A percentile compares a stretch with the other conserved stretches of the same genome.
phyloP scores from a whole-genome alignment of 805 yeast genomes.

The Crinitomyces ghanaensis region DNA sequence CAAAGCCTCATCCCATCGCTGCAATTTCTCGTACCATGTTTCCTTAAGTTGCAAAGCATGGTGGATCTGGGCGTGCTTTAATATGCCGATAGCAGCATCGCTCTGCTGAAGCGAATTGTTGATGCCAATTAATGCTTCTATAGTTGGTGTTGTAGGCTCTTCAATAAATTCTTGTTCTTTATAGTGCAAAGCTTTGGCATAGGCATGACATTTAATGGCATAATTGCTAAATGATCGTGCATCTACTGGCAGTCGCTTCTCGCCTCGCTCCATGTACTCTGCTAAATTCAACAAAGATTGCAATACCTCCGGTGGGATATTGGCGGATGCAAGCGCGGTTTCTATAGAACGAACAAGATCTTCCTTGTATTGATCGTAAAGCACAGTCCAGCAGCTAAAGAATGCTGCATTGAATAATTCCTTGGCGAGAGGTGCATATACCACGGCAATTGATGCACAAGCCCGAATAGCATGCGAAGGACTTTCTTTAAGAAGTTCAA shows the following conservation, averaged over 20 bases:
- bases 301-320: constrained; percentile 91
- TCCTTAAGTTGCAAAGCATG: constrained; percentile 71
- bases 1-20: constrained; percentile 96
- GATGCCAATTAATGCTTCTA: constrained; percentile 83
- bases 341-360: constrained; percentile 79
- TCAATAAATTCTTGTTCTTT: constrained; percentile 91
- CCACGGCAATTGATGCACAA: constrained; percentile 79
- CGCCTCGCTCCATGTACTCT: constrained; percentile 97
- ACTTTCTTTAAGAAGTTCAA: constrained; percentile 78
- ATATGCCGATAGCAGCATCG: constrained; percentile 95
- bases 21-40: constrained; percentile 95
- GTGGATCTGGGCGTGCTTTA: constrained; percentile 63
- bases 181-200: constrained; percentile 93
- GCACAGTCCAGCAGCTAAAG: constrained; percentile 90
- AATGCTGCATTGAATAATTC: constrained; percentile 91
- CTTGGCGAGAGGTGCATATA: constrained; percentile 76
- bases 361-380: constrained; percentile 80
- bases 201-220: constrained; percentile 93
- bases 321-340: constrained; percentile 77
- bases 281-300: constrained; percentile 83
- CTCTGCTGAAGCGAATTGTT: constrained; percentile 92
- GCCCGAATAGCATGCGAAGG: constrained; percentile 93
- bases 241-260: constrained; percentile 82
- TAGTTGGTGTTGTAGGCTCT: constrained; percentile 83
- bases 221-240: constrained; percentile 84